phyloP scores from a whole-genome alignment of 1,139 yeast species.

The Pichia sp. region DNA sequence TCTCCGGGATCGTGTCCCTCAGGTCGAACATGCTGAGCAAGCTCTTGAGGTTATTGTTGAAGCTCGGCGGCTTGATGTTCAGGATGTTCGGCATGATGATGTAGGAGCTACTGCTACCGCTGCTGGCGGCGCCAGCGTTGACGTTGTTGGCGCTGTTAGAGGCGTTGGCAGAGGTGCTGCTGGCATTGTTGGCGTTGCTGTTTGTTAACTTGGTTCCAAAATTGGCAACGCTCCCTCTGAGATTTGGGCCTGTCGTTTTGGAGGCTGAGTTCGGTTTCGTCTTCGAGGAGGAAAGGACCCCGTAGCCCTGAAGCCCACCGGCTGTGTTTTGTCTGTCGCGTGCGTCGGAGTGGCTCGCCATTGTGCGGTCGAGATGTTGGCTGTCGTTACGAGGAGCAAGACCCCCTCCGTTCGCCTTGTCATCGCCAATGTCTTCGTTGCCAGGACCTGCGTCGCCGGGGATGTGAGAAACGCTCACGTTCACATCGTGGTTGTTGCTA shows the following conservation, averaged over 20 bases:
- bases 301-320: too few relatives aligned
- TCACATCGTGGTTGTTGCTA: background rate
- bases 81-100: constrained; percentile 22
- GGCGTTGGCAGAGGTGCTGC: background rate
- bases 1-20: constrained; percentile 25
- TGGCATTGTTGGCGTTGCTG: background rate
- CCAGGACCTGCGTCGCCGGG: background rate
- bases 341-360: too few relatives aligned
- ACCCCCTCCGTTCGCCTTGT: background rate
- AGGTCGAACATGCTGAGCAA: constrained; percentile 24
- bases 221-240: background rate
- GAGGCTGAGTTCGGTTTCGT: background rate
- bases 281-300: too few relatives aligned
- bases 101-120: background rate
- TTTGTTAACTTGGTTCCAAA: background rate
- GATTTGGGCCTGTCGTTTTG: background rate
- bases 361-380: too few relatives aligned
- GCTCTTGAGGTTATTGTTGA: constrained; percentile 29
- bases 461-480: background rate
- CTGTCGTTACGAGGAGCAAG: background rate
- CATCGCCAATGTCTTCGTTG: background rate
- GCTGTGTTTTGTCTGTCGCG: too few relatives aligned
- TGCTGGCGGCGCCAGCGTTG: background rate
- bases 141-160: background rate
- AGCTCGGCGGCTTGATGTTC: constrained; percentile 31